Percentiles rank a stretch among this genome's conserved stretches.
Conservation (phyloP, 1,284 basidiomycete species). For the Sporisorium iseilematis-ciliati region DNA sequence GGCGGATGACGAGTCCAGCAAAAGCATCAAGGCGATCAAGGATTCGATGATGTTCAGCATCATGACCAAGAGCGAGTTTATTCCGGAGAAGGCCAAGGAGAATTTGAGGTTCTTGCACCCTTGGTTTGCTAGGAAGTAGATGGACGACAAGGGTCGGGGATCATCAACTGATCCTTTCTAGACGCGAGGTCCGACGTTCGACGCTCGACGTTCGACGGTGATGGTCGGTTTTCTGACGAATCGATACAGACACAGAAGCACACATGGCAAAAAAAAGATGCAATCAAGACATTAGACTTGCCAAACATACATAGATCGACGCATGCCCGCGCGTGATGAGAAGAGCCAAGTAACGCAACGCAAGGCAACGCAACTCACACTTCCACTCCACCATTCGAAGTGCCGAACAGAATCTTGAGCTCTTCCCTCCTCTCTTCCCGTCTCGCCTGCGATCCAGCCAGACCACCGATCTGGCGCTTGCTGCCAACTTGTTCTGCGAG, state of each 20-base stretch:
- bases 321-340: not conserved
- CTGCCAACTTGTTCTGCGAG: conserved; percentile 64
- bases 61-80: conserved; percentile 79
- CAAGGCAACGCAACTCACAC: conserved; percentile 2
- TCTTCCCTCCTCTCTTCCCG: conserved; percentile 53
- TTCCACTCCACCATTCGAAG: conserved; percentile 32
- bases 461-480: conserved; percentile 36
- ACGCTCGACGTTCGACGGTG: too few species aligned
- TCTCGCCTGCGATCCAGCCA: conserved; percentile 9
- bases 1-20: conserved; percentile 55
- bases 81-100: conserved; percentile 77
- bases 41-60: conserved; percentile 72
- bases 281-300: not conserved
- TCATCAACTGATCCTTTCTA: conserved; percentile 9
- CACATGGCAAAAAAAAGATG: too few species aligned
- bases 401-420: conserved; percentile 55
- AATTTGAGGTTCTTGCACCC: conserved; percentile 82
- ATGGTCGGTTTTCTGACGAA: too few species aligned
- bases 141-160: not conserved
- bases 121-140: conserved; percentile 57
- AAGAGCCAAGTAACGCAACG: not conserved
- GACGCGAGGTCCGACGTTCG: too few species aligned
- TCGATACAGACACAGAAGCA: too few species aligned
- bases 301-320: not conserved
- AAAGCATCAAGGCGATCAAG: conserved; percentile 43